Conservation (phyloP, 2,329 filamentous ascomycete genomes). For the Claviceps maximensis region DNA sequence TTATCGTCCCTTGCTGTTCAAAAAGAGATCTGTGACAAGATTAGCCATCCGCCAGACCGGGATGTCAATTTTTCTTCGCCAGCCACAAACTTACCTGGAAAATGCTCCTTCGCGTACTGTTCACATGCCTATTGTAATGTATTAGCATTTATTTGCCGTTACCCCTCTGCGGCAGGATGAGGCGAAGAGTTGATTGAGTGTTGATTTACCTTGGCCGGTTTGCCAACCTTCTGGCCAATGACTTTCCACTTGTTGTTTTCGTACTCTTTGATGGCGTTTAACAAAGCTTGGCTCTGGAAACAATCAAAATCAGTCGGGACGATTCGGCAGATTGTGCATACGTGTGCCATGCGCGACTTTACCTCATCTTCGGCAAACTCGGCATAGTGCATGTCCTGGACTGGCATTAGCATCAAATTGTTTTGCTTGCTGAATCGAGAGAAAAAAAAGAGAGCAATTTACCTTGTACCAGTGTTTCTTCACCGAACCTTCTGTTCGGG, state of each 20-base stretch:
- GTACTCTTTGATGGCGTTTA: conserved; percentile 96
- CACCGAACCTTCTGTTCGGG: conserved; percentile 88
- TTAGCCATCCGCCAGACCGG: conserved; percentile 12
- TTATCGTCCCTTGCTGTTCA: conserved; percentile 26
- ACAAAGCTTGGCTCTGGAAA: conserved; percentile 57
- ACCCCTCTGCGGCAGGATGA: background rate
- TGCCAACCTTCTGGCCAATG: conserved; percentile 92
- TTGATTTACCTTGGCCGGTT: conserved; percentile 65
- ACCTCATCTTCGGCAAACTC: conserved; percentile 98
- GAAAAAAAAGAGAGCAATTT: conserved; percentile 12
- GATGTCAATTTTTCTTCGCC: background rate
- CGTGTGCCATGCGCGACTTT: conserved; percentile 11
- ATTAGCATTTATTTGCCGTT: conserved; percentile 5
- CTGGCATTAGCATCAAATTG: background rate
- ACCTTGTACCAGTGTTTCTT: conserved; percentile 99
- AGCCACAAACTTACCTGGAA: conserved; percentile 36
- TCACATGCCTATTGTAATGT: conserved; percentile 31
- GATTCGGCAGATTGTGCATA: background rate
- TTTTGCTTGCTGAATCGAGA: background rate
- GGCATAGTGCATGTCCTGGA: conserved; percentile 94
- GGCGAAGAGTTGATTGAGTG: conserved; percentile 1
- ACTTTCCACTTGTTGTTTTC: conserved; percentile 98
- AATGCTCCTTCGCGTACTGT: conserved; percentile 94
- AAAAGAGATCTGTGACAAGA: conserved; percentile 22
- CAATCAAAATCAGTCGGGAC: conserved; percentile 6